phyloP scores from a whole-genome alignment of 257 asterid species.

The Jasminum sambac region DNA sequence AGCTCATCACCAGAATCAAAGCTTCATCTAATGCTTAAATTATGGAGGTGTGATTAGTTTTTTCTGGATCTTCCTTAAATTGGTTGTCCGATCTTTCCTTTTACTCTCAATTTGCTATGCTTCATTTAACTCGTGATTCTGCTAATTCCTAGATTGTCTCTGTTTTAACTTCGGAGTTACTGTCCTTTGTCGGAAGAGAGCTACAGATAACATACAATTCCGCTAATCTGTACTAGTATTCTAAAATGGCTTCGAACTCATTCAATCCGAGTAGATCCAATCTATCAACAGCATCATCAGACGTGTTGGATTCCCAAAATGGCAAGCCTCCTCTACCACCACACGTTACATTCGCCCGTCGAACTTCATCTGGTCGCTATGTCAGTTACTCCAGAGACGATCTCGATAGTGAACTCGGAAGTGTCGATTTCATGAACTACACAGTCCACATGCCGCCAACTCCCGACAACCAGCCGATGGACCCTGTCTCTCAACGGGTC shows the following conservation, averaged over 20 bases:
- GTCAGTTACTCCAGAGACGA: conserved; percentile 55
- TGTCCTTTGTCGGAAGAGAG: background rate
- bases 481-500: conserved; percentile 52
- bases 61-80: conserved; percentile 8
- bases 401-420: conserved; percentile 63
- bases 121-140: background rate
- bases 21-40: background rate
- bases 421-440: conserved; percentile 48
- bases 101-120: conserved; percentile 25
- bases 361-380: conserved; percentile 65
- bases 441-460: conserved; percentile 68
- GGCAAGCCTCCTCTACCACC: conserved; percentile 61
- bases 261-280: conserved; percentile 58
- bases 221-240: conserved; percentile 19
- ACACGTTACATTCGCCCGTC: conserved; percentile 47
- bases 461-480: conserved; percentile 65
- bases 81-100: conserved; percentile 22
- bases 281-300: conserved; percentile 60
- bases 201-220: background rate
- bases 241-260: conserved; percentile 58
- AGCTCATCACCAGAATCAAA: background rate
- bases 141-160: background rate
- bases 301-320: conserved; percentile 42
- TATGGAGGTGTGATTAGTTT: background rate
- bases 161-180: background rate